These are phyloP conservation scores for Phytophthora fragariaefolia DNA, from an alignment of 352 stramenopile species.

Conservation along the genomic window DNA sequence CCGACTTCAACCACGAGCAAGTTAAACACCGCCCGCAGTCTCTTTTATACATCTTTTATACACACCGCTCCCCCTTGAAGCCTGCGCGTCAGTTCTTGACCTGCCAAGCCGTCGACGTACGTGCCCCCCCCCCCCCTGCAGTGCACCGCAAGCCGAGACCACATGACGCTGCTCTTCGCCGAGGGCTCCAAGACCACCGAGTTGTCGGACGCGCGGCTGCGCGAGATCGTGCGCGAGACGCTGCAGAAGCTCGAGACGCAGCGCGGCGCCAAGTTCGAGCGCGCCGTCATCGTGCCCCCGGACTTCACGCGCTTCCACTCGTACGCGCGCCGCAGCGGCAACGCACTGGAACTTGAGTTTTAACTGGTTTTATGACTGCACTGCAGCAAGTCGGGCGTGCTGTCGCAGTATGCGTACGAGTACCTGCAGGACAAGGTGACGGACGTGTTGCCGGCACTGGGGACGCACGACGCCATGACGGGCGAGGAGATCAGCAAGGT, in stretches of 20 bases:
- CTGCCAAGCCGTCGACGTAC: conserved; percentile 7
- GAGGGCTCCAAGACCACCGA: conserved; percentile 70
- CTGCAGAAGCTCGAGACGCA: conserved; percentile 70
- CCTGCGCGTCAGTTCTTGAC: conserved; percentile 18
- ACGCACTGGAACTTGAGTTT: not conserved
- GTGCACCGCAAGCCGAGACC: not conserved
- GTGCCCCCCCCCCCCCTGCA: not conserved
- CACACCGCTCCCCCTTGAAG: conserved; percentile 12
- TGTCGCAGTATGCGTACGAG: conserved; percentile 95
- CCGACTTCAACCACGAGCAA: conserved; percentile 32
- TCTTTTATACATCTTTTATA: conserved; percentile 10
- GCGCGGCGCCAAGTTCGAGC: conserved; percentile 56
- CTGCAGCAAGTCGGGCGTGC: conserved; percentile 87
- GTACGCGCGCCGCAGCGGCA: conserved; percentile 40
- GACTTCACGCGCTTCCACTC: conserved; percentile 98
- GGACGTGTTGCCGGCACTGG: conserved; percentile 94
- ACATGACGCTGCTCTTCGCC: conserved; percentile 83
- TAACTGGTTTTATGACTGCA: conserved; percentile 2
- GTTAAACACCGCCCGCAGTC: conserved; percentile 3
- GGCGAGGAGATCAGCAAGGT: conserved; percentile 90
- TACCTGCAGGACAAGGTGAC: conserved; percentile 86
- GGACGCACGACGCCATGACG: conserved; percentile 97
- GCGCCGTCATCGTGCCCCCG: conserved; percentile 93
- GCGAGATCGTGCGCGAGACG: conserved; percentile 64
- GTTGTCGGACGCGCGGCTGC: conserved; percentile 68